Evolutionary conservation across 148 eudicot species (phyloP).

Genomic region (Rhododendron henanense): DNA sequence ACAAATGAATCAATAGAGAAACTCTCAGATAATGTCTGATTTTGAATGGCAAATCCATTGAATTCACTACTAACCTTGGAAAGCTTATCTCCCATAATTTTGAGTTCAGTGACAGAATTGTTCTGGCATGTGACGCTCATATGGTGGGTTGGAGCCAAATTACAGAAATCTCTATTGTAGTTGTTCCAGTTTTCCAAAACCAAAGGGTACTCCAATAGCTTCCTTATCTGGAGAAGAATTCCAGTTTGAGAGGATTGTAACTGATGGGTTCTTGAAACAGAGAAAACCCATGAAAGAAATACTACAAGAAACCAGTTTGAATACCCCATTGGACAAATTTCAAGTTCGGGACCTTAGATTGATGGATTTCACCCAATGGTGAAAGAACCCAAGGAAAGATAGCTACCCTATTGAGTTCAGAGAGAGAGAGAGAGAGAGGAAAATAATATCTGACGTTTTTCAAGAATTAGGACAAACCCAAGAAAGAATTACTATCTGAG

Average conservation of each 20-base stretch:
- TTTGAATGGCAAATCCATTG: slow-evolving; percentile 44
- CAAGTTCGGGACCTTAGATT: background rate
- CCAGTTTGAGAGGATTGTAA: slow-evolving; percentile 41
- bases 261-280: slow-evolving; percentile 37
- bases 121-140: slow-evolving; percentile 42
- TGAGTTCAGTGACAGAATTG: slow-evolving; percentile 46
- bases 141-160: slow-evolving; percentile 24
- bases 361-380: background rate
- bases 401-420: background rate
- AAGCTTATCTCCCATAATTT: slow-evolving; percentile 50
- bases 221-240: slow-evolving; percentile 54
- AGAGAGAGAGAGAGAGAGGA: background rate
- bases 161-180: slow-evolving; percentile 46
- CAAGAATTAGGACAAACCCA: slow-evolving; percentile 2
- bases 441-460: background rate
- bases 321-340: slow-evolving; percentile 31
- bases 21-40: slow-evolving; percentile 42
- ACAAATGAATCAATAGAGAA: slow-evolving; percentile 67
- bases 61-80: slow-evolving; percentile 34
- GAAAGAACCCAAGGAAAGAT: slow-evolving; percentile 16
- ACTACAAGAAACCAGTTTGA: slow-evolving; percentile 14
- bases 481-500: background rate
- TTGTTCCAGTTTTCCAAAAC: slow-evolving; percentile 36
- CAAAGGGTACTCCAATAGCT: slow-evolving; percentile 58
- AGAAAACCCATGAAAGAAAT: slow-evolving; percentile 31